Base-by-base conservation (phyloP, 2,329 filamentous ascomycete genomes). In the Plectosphaerella sp. region DNA sequence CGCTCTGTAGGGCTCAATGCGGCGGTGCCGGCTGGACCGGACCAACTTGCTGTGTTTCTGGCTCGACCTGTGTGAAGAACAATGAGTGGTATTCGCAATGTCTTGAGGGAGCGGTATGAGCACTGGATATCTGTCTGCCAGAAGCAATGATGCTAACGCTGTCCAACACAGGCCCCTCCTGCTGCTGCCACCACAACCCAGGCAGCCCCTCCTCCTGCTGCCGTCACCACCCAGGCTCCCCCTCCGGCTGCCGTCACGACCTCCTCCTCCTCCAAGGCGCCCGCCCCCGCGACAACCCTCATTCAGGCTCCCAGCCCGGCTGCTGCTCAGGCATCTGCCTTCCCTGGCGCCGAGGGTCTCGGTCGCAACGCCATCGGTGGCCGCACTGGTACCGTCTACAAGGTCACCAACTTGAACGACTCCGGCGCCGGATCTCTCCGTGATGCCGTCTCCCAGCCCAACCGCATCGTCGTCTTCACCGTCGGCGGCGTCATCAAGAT, bases 401-500 rank as follows among this genome's bases (percentile, higher is more conserved):
- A 76, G 45, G 75, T 79, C 10, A 73, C 71, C 15, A 79, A 75
- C 54, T 62, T 79, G 11, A 65, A 73, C 49, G 76, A 79, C 57
- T 68, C 68, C 3, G 77, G 76, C 5, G 55, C 70, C 8, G 76
- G 76, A 2, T 78, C 76, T 3, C 70, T 79, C 10, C 74, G 75
- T 24, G 76, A 80, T 58, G 75, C 75, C 14, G 73, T 79, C 36
- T 76, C 73, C 1, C 58, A 69, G 49, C 56, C 73, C 2, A 72
- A 77, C 55, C 74, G 76, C 35, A 77, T 75, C 24, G 67, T 79
- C 18, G 72, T 77, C 18, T 79, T 80, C 57, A 69, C 73, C 14
- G 70, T 78, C 8, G 75, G 75, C 25, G 77, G 77, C 4, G 68
- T 76, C 2, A 78, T 79, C 54, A 72, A 75, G 36, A 76, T 79